Conservation (phyloP, 768 basidiomycete genomes). For the Tulasnella sp. region DNA sequence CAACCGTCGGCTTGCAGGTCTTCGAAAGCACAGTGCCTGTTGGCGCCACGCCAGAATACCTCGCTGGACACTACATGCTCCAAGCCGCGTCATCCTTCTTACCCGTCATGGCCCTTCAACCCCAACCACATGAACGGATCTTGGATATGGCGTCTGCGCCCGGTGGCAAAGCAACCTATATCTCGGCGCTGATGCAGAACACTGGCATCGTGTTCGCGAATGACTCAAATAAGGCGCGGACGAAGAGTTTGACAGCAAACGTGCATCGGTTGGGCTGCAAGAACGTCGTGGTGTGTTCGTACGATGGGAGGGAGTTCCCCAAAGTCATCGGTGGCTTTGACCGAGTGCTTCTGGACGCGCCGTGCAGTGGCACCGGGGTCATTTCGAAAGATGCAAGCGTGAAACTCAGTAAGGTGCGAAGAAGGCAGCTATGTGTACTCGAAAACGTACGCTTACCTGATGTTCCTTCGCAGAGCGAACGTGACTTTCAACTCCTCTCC, state of each 20-base stretch:
- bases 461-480: constrained; percentile 53
- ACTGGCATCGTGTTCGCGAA: constrained; percentile 98
- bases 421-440: constrained; percentile 9
- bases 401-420: constrained; percentile 93
- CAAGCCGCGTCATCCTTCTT: constrained; percentile 98
- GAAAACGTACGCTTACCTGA: neutral
- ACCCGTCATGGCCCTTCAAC: constrained; percentile 92
- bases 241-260: constrained; percentile 94
- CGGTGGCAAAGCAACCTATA: constrained; percentile 96
- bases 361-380: constrained; percentile 96
- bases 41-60: constrained; percentile 94
- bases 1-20: constrained; percentile 96
- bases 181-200: constrained; percentile 92
- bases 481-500: constrained; percentile 91
- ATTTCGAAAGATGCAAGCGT: constrained; percentile 97
- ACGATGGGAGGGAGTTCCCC: constrained; percentile 95
- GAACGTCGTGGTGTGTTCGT: constrained; percentile 93
- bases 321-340: constrained; percentile 99
- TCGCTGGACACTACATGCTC: constrained; percentile 98
- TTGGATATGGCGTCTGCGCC: constrained; percentile 99
- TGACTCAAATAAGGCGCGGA: constrained; percentile 86
- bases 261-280: constrained; percentile 95
- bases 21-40: constrained; percentile 95
- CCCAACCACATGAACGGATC: constrained; percentile 85
- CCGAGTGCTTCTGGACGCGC: constrained; percentile 91